These are phyloP conservation scores for Ascochyta fabae DNA, from an alignment of 2,329 filamentous ascomycete genomes.

Conservation along the genomic window DNA sequence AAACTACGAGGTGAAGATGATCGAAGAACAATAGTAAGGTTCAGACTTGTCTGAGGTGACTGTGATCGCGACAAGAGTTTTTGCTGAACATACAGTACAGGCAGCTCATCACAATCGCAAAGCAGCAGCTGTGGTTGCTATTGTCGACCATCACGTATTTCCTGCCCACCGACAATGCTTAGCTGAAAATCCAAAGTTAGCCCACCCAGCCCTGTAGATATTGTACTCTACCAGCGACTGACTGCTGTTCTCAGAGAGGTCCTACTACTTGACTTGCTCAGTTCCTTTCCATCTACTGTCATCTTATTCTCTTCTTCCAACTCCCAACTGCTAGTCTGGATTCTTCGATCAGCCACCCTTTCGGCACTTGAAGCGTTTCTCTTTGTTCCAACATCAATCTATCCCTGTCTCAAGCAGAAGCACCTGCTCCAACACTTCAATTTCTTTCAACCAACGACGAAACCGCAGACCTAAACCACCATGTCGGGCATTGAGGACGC, in stretches of 20 bases:
- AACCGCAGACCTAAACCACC: neutral
- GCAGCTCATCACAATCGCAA: neutral
- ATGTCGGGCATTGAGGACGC: slow-evolving; percentile 1
- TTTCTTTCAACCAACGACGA: neutral
- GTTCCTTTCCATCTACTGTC: neutral
- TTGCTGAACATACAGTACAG: neutral
- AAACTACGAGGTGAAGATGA: slow-evolving; percentile 14
- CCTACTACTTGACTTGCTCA: neutral
- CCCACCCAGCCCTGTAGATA: neutral
- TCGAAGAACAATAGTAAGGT: slow-evolving; percentile 34
- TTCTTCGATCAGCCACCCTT: neutral
- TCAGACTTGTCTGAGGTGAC: slow-evolving; percentile 19
- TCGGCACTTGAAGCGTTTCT: neutral
- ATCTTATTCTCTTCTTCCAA: neutral
- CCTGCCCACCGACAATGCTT: slow-evolving; percentile 9
- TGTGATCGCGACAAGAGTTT: slow-evolving; percentile 11
- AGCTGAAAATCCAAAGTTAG: neutral
- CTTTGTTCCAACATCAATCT: slow-evolving; percentile 1
- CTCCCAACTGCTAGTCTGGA: neutral
- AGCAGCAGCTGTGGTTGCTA: slow-evolving; percentile 2
- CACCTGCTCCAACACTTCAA: neutral
- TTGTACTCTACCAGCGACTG: neutral
- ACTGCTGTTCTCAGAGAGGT: neutral
- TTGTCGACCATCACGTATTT: slow-evolving; percentile 2
- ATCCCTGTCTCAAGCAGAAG: neutral